A percentile compares a stretch with the other conserved stretches of the same genome.
Conservation (phyloP, 1,284 basidiomycete genomes). For the Rugiboletus extremiorientalis region DNA sequence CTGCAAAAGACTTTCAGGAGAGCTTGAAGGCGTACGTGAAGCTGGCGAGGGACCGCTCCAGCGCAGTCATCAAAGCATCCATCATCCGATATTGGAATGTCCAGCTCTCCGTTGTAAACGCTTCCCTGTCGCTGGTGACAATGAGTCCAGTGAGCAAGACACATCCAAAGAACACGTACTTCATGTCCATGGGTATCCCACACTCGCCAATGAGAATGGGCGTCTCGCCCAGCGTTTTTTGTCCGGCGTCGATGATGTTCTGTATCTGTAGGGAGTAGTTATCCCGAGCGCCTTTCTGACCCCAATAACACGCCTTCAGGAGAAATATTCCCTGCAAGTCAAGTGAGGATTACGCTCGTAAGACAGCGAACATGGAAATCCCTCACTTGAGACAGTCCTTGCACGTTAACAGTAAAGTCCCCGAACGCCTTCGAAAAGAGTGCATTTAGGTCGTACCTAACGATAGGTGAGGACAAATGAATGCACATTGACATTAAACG, state of each 20-base stretch:
- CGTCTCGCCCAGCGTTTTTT: constrained; percentile 68
- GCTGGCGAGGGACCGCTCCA: constrained; percentile 71
- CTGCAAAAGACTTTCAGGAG: not conserved
- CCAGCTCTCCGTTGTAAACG: constrained; percentile 75
- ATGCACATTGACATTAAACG: not conserved
- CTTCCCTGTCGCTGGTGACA: constrained; percentile 57
- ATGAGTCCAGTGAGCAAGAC: constrained; percentile 6
- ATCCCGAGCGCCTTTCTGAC: constrained; percentile 71
- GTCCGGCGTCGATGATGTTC: constrained; percentile 72
- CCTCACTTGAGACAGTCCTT: constrained; percentile 79
- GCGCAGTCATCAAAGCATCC: constrained; percentile 80
- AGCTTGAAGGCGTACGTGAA: constrained; percentile 67
- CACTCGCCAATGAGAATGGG: constrained; percentile 89
- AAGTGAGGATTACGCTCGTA: constrained; percentile 7
- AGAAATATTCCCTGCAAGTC: constrained; percentile 77
- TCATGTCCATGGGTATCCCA: constrained; percentile 93
- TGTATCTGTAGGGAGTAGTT: constrained; percentile 83
- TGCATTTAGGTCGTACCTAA: constrained; percentile 88
- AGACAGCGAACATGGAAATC: not conserved
- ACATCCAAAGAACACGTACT: constrained; percentile 51
- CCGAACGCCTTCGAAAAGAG: constrained; percentile 83
- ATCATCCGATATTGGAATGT: constrained; percentile 84
- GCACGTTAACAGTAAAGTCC: constrained; percentile 86
- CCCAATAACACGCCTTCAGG: constrained; percentile 82
- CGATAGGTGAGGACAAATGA: not conserved